Percentiles rank a stretch among this genome's conserved stretches.
Evolutionary conservation across 2,329 filamentous ascomycete species (phyloP).

Genomic region (Lasiodiplodia theobromae): DNA sequence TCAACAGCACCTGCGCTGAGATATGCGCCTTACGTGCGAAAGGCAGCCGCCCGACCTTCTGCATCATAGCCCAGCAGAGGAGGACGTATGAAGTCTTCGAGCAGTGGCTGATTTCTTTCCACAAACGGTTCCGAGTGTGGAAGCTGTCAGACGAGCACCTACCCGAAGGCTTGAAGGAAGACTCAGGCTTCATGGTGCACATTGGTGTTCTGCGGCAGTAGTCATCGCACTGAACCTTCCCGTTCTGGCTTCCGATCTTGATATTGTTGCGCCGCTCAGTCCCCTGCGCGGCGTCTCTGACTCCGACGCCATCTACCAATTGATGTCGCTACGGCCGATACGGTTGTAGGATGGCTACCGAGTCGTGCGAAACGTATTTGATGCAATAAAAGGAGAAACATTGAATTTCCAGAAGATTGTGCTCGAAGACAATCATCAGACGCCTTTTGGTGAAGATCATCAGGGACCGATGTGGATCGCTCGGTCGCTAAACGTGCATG

Average conservation of each 20-base stretch:
- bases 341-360: background rate
- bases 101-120: conserved; percentile 76
- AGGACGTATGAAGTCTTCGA: conserved; percentile 86
- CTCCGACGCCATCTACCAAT: background rate
- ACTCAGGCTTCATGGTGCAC: conserved; percentile 83
- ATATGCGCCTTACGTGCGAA: conserved; percentile 68
- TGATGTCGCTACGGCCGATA: background rate
- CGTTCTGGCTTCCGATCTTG: background rate
- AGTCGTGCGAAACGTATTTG: background rate
- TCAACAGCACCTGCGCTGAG: conserved; percentile 83
- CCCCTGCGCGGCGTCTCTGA: background rate
- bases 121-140: conserved; percentile 75
- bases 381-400: background rate
- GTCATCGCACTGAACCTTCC: background rate
- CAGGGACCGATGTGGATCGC: conserved; percentile 24
- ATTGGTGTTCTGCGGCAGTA: conserved; percentile 57
- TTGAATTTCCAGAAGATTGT: background rate
- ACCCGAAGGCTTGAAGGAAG: conserved; percentile 64
- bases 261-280: background rate
- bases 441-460: conserved; percentile 13
- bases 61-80: conserved; percentile 87
- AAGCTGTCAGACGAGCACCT: conserved; percentile 71
- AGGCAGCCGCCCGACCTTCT: conserved; percentile 64
- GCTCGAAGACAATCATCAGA: background rate
- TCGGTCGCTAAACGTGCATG: conserved; percentile 19